Conservation (phyloP, 768 basidiomycete genomes). For the Saitozyma sp. region DNA sequence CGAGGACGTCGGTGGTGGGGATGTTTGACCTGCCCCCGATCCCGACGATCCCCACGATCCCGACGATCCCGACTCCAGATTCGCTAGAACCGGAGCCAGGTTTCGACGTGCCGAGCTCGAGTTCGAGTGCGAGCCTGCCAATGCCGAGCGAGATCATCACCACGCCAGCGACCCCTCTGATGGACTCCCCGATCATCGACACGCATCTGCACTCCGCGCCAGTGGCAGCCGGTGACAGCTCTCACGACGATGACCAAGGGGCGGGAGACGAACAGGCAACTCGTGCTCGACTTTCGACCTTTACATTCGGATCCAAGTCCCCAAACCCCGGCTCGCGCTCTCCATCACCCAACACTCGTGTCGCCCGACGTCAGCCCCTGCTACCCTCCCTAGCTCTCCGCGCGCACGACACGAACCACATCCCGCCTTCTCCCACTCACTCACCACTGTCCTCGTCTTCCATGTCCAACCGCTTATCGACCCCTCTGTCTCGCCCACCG, state of each 20-base stretch:
- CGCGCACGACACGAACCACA: slow-evolving; percentile 8
- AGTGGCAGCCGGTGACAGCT: neutral
- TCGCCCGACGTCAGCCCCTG: slow-evolving; percentile 12
- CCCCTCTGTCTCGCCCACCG: slow-evolving; percentile 37
- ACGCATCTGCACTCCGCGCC: neutral
- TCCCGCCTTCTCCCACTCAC: slow-evolving; percentile 1
- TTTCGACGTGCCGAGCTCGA: neutral
- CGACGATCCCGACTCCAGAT: neutral
- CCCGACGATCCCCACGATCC: neutral
- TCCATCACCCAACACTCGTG: slow-evolving; percentile 1
- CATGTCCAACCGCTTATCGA: slow-evolving; percentile 6
- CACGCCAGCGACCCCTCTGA: slow-evolving; percentile 36
- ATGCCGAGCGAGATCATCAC: slow-evolving; percentile 33
- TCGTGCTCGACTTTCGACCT: slow-evolving; percentile 26
- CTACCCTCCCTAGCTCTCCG: slow-evolving; percentile 25
- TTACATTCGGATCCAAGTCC: slow-evolving; percentile 38
- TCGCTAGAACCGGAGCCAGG: neutral
- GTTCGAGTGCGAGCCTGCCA: neutral
- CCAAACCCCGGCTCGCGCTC: slow-evolving; percentile 12
- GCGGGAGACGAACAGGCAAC: slow-evolving; percentile 17
- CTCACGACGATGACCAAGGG: too few species aligned
- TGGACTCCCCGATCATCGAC: slow-evolving; percentile 17
- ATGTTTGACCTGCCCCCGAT: neutral
- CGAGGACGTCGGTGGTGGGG: neutral
- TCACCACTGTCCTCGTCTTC: slow-evolving; percentile 22